phyloP scores from a whole-genome alignment of 495 filamentous ascomycete genomes.

The Monascus purpureus region DNA sequence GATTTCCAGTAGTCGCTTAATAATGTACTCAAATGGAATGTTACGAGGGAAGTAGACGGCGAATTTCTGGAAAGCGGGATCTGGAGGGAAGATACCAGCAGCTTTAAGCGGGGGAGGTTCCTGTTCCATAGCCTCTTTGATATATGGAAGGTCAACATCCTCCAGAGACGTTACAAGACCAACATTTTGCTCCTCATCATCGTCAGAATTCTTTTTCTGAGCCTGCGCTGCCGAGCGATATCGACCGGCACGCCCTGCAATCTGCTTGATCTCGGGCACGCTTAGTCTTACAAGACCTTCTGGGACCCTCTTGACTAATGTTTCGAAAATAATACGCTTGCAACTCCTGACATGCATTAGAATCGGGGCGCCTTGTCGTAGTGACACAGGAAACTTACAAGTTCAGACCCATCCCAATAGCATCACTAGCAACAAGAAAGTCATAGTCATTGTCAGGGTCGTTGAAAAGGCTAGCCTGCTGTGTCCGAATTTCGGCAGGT shows the following conservation, averaged over 20 bases:
- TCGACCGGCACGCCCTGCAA: constrained; percentile 84
- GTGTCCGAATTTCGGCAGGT: constrained; percentile 81
- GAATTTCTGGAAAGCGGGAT: constrained; percentile 52
- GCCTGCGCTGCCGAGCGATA: constrained; percentile 55
- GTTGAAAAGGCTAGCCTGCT: constrained; percentile 87
- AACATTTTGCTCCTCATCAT: constrained; percentile 22
- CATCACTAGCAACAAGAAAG: constrained; percentile 85
- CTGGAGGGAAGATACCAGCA: constrained; percentile 63
- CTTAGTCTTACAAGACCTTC: constrained; percentile 33
- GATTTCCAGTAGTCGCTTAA: constrained; percentile 56
- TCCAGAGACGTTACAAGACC: constrained; percentile 78
- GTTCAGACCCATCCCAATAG: constrained; percentile 96
- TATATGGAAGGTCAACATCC: constrained; percentile 45
- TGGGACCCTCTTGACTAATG: constrained; percentile 53
- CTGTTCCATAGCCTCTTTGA: constrained; percentile 45
- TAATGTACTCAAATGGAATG: constrained; percentile 63
- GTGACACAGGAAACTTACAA: constrained; percentile 33
- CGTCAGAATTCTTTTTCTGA: constrained; percentile 4
- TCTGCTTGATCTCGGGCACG: constrained; percentile 82
- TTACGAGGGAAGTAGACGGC: constrained; percentile 60
- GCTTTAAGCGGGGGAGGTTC: constrained; percentile 52
- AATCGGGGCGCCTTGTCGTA: background rate
- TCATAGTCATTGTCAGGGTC: constrained; percentile 91
- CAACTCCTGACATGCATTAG: constrained; percentile 43
- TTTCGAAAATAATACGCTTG: constrained; percentile 81